These are phyloP conservation scores for Agapanthus africanus DNA, from an alignment of 106 monocot species.

Conservation along the genomic window DNA sequence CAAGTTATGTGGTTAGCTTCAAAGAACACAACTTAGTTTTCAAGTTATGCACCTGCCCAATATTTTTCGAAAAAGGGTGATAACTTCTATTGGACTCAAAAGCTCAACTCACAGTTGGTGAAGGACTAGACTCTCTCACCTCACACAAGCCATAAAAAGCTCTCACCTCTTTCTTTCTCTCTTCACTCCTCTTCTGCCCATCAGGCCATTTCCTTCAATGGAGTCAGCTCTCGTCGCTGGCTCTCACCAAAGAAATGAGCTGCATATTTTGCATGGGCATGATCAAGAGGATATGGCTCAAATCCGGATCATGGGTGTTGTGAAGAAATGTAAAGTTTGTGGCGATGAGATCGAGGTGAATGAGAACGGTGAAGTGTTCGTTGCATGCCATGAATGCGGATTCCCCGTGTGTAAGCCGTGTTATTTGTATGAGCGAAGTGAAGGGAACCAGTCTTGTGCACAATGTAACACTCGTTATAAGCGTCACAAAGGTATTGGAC, in stretches of 20 bases:
- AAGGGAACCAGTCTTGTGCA: slow-evolving; percentile 39
- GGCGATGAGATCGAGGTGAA: slow-evolving; percentile 28
- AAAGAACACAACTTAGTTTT: slow-evolving; percentile 22
- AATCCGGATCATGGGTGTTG: no score
- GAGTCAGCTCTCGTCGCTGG: slow-evolving; percentile 52
- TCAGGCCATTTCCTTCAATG: slow-evolving; percentile 29
- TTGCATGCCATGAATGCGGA: slow-evolving; percentile 32
- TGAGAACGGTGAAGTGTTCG: slow-evolving; percentile 29
- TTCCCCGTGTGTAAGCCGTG: slow-evolving; percentile 44
- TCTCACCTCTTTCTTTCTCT: slow-evolving; percentile 6
- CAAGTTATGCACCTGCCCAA: slow-evolving; percentile 31
- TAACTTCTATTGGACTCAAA: slow-evolving; percentile 64
- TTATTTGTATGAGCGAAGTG: slow-evolving; percentile 47
- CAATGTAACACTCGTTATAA: slow-evolving; percentile 47
- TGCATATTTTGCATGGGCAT: slow-evolving; percentile 38
- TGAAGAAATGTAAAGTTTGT: slow-evolving; percentile 30
- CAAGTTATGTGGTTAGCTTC: slow-evolving; percentile 6
- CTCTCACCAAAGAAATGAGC: slow-evolving; percentile 40
- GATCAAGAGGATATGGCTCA: no score
- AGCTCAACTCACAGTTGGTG: slow-evolving; percentile 71
- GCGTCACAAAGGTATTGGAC: slow-evolving; percentile 52
- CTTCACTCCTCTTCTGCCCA: slow-evolving; percentile 4
- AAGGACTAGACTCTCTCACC: slow-evolving; percentile 27
- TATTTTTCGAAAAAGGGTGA: neutral
- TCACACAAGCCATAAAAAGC: slow-evolving; percentile 23